Evolutionary conservation across 495 filamentous ascomycete genomes (phyloP), one percentile per base, ranked within the genome.

Genomic region (Xylaria bambusicola): DNA sequence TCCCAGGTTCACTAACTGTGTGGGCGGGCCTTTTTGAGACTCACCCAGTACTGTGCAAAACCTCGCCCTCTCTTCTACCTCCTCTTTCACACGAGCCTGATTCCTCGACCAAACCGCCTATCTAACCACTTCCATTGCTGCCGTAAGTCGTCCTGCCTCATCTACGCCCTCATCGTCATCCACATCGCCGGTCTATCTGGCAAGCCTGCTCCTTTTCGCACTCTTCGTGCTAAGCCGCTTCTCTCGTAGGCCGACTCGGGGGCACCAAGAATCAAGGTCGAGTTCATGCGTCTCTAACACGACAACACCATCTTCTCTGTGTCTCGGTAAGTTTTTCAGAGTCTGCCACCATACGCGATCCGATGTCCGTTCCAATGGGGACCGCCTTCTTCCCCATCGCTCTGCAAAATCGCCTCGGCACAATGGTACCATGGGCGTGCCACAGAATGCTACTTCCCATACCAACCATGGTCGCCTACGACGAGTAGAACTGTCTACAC

Each of bases 331-430:
- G 77, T 73, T 55, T 50, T 72, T 62, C 62, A 65, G 61, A 62
- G 62, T 62, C 65, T 67, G 41, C 57, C 57, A 58, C 60, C 64
- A 56, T 62, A 67, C 66, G 77, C 75, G 77, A 79, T 72, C 75
- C 61, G 62, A 48, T 50, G 44, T 57, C 52, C 44, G 42, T 61
- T 48, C 46, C 56, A 62, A 64, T 60, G 58, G 50, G 62, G 58
- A 61, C 55, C 52, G 38, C 62, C 62, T 36, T 56, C 58, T 21
- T 57, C 53, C 31, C 27, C 53, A 29, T 47, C 33, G 45, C 52
- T 41, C 20, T 36, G 56, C 46, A 58, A 57, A 48, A 18, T 44
- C 31, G 51, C 63, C 51, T 29, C 62, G 27, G 41, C 33, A 45
- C 49, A 52, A 17, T 46, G 33, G 54, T 31, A 27, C 51, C 33